Conservation (phyloP, 495 filamentous ascomycete species). For the Chaetomium fimeti region DNA sequence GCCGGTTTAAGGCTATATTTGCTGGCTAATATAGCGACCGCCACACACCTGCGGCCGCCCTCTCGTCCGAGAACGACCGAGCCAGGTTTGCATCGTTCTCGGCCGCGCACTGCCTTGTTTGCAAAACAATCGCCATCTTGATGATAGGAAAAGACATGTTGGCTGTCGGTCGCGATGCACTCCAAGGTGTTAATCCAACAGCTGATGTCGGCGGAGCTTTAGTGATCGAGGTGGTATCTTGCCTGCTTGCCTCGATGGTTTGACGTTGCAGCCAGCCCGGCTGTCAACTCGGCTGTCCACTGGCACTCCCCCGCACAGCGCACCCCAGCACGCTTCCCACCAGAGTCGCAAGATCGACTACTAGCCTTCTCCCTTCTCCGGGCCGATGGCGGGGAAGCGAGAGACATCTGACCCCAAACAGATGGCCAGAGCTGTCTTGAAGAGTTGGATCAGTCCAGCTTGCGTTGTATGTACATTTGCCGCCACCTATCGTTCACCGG, state of each 20-base stretch:
- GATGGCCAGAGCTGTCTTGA: background rate
- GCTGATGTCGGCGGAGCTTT: no score
- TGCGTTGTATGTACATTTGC: background rate
- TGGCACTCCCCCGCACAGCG: conserved; percentile 21
- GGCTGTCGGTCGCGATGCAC: no score
- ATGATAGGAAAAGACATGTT: no score
- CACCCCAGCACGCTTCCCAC: background rate
- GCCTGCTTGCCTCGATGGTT: conserved; percentile 9
- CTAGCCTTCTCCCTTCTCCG: conserved; percentile 6
- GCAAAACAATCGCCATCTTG: no score
- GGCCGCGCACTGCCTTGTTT: background rate
- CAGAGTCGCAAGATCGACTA: conserved; percentile 8
- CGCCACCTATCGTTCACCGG: no score
- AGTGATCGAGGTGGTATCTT: background rate
- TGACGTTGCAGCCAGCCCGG: conserved; percentile 22
- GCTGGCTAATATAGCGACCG: conserved; percentile 45
- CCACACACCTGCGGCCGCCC: conserved; percentile 27
- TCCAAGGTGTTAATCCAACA: no score
- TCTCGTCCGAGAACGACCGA: background rate
- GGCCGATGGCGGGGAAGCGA: conserved; percentile 22
- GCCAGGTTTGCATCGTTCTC: background rate
- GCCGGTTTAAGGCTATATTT: conserved; percentile 45
- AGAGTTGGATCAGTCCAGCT: no score
- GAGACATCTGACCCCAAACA: background rate
- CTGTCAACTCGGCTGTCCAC: conserved; percentile 25